Conservation (phyloP, 495 filamentous ascomycete species). For the Neurospora sp. region DNA sequence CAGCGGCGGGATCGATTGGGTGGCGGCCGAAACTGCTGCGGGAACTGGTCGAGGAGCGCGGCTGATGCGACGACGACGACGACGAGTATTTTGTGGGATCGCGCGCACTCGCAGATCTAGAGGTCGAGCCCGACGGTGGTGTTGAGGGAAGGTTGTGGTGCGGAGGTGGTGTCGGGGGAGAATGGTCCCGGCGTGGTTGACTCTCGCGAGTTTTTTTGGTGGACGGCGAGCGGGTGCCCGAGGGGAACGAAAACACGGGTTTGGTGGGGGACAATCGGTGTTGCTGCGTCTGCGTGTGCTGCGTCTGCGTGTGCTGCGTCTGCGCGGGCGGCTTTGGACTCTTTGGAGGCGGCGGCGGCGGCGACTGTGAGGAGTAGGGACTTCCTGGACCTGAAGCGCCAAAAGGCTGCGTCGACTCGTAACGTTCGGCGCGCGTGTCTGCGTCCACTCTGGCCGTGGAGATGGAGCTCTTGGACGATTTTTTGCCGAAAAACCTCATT, state of each 20-base stretch:
- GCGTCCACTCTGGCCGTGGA: slow-evolving; percentile 37
- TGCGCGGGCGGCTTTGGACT: slow-evolving; percentile 10
- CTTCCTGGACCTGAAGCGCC: slow-evolving; percentile 10
- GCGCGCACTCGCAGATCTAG: neutral
- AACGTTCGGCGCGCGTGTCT: slow-evolving; percentile 18
- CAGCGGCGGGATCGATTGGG: slow-evolving; percentile 22
- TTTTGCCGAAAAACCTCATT: slow-evolving; percentile 50
- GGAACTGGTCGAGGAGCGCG: slow-evolving; percentile 29
- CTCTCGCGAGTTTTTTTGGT: neutral
- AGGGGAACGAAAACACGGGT: neutral
- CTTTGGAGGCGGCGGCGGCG: slow-evolving; percentile 17
- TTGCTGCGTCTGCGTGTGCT: slow-evolving; percentile 13
- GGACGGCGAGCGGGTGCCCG: neutral
- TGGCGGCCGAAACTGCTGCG: slow-evolving; percentile 30
- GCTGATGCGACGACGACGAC: slow-evolving; percentile 16
- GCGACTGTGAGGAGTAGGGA: slow-evolving; percentile 19
- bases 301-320: slow-evolving; percentile 4
- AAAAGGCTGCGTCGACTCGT: slow-evolving; percentile 16
- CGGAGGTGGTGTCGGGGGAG: neutral
- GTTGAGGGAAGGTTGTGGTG: neutral
- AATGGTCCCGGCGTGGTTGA: neutral
- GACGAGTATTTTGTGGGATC: neutral
- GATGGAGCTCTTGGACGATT: slow-evolving; percentile 40
- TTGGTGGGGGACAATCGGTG: slow-evolving; percentile 2
- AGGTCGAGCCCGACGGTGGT: neutral